These are phyloP conservation scores for Fusarium ramigenum DNA, from an alignment of 2,329 filamentous ascomycete genomes.

Conservation along the genomic window DNA sequence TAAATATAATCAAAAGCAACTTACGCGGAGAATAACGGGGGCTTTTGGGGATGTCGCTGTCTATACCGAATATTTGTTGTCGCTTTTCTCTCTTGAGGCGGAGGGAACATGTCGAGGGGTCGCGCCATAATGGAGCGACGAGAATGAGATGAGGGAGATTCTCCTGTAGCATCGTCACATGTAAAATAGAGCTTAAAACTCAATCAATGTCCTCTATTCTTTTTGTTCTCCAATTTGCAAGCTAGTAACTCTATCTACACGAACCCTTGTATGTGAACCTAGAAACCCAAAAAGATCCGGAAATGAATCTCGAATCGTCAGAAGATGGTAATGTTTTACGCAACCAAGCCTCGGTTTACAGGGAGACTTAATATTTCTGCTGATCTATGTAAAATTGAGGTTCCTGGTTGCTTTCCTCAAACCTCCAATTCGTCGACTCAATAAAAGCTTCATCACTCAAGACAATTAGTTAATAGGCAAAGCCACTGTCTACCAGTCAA, in stretches of 20 bases:
- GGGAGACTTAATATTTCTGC: neutral
- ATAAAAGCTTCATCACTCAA: neutral
- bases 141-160: constrained; percentile 55
- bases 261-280: neutral
- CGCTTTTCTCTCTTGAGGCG: constrained; percentile 60
- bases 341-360: neutral
- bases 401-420: neutral
- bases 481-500: neutral
- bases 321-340: neutral
- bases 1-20: constrained; percentile 54
- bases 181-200: constrained; percentile 72
- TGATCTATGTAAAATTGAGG: neutral
- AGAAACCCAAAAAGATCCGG: neutral
- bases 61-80: constrained; percentile 58
- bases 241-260: neutral
- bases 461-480: neutral
- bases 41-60: constrained; percentile 54
- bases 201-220: constrained; percentile 69
- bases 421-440: neutral
- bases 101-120: constrained; percentile 55
- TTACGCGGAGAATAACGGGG: constrained; percentile 46
- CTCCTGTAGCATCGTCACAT: constrained; percentile 63
- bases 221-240: constrained; percentile 55
- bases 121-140: constrained; percentile 58
- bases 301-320: neutral